Percentiles rank a stretch among this genome's conserved stretches.
Conservation (phyloP, 2,329 filamentous ascomycete genomes). For the Chalaropsis thielavioides region DNA sequence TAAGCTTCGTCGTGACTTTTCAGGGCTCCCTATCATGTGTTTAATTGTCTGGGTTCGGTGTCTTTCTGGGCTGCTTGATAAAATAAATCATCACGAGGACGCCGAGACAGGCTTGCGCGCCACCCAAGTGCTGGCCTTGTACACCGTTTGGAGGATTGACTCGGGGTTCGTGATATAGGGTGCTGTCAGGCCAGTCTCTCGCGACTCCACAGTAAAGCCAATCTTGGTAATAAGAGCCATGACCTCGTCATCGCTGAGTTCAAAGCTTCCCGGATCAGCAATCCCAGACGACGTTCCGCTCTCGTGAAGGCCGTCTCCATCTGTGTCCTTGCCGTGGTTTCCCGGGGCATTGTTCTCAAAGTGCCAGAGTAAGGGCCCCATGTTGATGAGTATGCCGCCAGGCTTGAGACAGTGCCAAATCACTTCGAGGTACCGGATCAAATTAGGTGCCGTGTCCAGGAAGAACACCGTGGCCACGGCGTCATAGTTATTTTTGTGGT, state of each 20-base stretch:
- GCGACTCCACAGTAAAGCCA: conserved; percentile 60
- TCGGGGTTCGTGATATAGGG: conserved; percentile 77
- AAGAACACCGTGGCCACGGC: conserved; percentile 88
- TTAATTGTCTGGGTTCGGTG: neutral
- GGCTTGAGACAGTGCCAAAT: conserved; percentile 62
- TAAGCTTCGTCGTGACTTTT: neutral
- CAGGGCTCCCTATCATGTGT: neutral
- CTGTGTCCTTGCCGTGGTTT: conserved; percentile 38
- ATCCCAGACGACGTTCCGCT: conserved; percentile 48
- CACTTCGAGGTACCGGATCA: conserved; percentile 78
- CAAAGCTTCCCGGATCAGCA: conserved; percentile 76
- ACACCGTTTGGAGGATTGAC: conserved; percentile 77
- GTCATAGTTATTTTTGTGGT: conserved; percentile 52
- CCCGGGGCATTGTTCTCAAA: conserved; percentile 63
- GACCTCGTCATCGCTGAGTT: conserved; percentile 82
- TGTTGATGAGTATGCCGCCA: conserved; percentile 73
- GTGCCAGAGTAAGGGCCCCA: conserved; percentile 89
- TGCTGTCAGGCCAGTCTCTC: conserved; percentile 45
- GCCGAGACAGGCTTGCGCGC: conserved; percentile 49
- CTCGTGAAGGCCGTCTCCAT: conserved; percentile 37
- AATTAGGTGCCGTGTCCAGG: conserved; percentile 88
- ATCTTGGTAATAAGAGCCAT: conserved; percentile 55
- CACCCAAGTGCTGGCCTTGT: conserved; percentile 71
- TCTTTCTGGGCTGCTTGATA: neutral
- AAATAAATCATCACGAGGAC: conserved; percentile 8